phyloP scores from a whole-genome alignment of 73 alveolate genomes.

The Symbiodinium pilosum region DNA sequence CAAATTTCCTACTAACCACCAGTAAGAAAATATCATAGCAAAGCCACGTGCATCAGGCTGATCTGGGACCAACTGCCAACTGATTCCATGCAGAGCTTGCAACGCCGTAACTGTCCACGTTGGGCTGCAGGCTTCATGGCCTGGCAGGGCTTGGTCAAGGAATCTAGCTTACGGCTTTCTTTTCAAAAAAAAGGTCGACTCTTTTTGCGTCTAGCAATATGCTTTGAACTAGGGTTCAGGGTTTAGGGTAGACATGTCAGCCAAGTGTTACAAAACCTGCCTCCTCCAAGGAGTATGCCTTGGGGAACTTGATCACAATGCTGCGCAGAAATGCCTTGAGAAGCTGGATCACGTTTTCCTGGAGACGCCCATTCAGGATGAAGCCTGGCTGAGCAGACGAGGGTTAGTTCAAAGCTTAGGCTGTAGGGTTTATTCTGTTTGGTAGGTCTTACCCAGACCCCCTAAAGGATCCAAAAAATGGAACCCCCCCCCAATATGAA shows the following conservation, averaged over 20 bases:
- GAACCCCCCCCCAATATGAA: too few species aligned
- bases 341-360: slow-evolving; percentile 24
- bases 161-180: background rate
- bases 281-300: slow-evolving; percentile 77
- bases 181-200: background rate
- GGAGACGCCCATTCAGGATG: slow-evolving; percentile 49
- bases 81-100: slow-evolving; percentile 69
- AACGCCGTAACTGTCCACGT: slow-evolving; percentile 24
- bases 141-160: too few species aligned
- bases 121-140: slow-evolving; percentile 53
- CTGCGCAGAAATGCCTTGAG: slow-evolving; percentile 58
- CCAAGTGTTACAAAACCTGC: background rate
- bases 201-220: too few species aligned
- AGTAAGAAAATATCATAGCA: too few species aligned
- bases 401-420: background rate
- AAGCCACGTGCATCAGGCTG: slow-evolving; percentile 39
- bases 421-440: too few species aligned
- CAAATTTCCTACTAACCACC: too few species aligned
- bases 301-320: slow-evolving; percentile 43
- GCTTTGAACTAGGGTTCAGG: too few species aligned
- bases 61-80: slow-evolving; percentile 88
- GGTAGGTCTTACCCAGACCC: too few species aligned
- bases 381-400: slow-evolving; percentile 40
- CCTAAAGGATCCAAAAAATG: too few species aligned
- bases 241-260: too few species aligned